Evolutionary conservation across 768 basidiomycete genomes (phyloP), one percentile per base, ranked within the genome.

Genomic region (Tulasnella sp.): DNA sequence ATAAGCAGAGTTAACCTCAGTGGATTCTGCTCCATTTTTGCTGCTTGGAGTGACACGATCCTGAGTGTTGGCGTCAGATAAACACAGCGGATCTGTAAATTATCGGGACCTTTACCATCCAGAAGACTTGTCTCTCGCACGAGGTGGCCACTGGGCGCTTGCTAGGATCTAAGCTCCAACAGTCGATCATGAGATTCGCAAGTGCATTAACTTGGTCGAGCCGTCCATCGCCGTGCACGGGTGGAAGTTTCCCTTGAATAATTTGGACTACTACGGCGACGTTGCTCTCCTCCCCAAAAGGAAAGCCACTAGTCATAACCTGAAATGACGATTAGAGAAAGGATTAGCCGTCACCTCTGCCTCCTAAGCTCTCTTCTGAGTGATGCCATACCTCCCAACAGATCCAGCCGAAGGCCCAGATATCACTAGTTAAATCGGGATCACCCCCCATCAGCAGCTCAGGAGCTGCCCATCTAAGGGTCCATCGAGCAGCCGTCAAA

Each of bases 351-450:
- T n/a, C 18, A 14, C 54, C 1, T n/a, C 54, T n/a, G n/a, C n/a
- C n/a, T n/a, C n/a, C n/a, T n/a, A n/a, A 9, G 24, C 7, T 4
- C 6, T 9, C 5, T 11, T 14, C 8, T n/a, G n/a, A n/a, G 24
- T 28, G 3, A 69, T n/a, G n/a, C n/a, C 64, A 7, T 11, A 14
- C 64, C 64, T 69, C 64, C 64, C 64, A 69, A 28, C 64, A 69
- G 64, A 69, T 69, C 64, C 64, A 69, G 64, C 64, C 64, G 31
- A 69, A 69, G 14, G 64, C 64, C 64, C 64, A 69, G 31, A 69
- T 69, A 37, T 69, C 64, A 14, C 64, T 69, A 4, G 64, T 31
- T 31, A 69, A 37, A 37, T 37, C 34, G 1, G 64, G 64, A 31
- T 5, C 7, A 4, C 64, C 34, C 20, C 34, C 64, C 37, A 11